Base-by-base conservation (phyloP, 1,139 yeast species). In the Sugiyamaella xylanicola region DNA sequence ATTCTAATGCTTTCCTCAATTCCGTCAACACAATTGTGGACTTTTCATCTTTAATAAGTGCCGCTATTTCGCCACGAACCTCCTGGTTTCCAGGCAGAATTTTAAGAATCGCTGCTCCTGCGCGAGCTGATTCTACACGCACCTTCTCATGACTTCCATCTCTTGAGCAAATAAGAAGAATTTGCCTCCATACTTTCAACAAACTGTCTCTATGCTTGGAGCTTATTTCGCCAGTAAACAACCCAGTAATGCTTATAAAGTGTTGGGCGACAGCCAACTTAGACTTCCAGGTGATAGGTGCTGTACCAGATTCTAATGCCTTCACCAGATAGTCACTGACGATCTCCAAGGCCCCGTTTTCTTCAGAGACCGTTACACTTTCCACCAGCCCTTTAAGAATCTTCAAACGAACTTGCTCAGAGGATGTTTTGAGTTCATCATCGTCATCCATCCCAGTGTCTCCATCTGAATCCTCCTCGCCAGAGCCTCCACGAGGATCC, bases 131-230 rank as follows among this genome's bases (percentile, higher is more conserved):
- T 53, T 83, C 84, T 20, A 85, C 70, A 57, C 85, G 78, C 1
- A 86, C 89, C 61, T 78, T 80, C 63, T 87, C 95, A 55, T 85
- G 80, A 47, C 80, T 79, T 45, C 77, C 78, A 39, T 73, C 74
- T 4, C 65, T 64, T 15, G 80, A 72, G 63, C 83, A 79, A 4
- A 64, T 57, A 2, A 48, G 44, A 32, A 66, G 64, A 2, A 72
- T 50, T 0, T 54, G 52, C 2, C 55, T 51, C 77, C 81, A 78
- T 3, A 68, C 51, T 1, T 56, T 41, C 8, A 50, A 40, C 46
- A 76, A 49, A 21, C 43, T 42, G 17, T 32, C 22, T 20, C 29
- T 35, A 22, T 35, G 22, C 4, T 22, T 32, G 3, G 27, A 22
- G 17, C 13, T 9, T 17, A 22, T 44, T 22, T 32, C 15, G 5